Evolutionary conservation across 257 asterid genomes (phyloP).

Genomic region (Euphrasia confusa): DNA sequence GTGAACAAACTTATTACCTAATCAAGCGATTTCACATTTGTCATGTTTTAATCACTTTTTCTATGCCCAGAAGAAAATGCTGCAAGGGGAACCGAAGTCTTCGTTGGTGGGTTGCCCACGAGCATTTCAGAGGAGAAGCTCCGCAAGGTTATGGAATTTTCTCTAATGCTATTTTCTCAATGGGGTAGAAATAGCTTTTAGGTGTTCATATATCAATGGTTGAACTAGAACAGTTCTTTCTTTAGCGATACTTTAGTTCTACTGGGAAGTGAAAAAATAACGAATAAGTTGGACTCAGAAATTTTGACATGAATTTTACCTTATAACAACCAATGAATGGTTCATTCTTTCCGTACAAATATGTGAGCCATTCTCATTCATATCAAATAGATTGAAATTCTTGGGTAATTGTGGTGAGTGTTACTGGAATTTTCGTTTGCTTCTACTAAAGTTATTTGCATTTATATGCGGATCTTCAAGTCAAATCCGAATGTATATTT

Average conservation of each 20-base stretch:
- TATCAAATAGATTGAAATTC: background rate
- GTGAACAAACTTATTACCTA: background rate
- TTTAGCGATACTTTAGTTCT: background rate
- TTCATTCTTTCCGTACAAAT: no score
- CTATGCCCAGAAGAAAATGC: slow-evolving; percentile 28
- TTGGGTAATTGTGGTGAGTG: background rate
- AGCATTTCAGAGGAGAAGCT: slow-evolving; percentile 56
- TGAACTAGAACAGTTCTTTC: background rate
- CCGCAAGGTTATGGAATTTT: slow-evolving; percentile 46
- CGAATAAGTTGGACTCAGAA: background rate
- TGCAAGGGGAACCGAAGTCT: slow-evolving; percentile 63
- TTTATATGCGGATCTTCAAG: slow-evolving; percentile 6
- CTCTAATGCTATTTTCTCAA: background rate
- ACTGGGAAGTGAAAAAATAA: background rate
- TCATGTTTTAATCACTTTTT: slow-evolving; percentile 17
- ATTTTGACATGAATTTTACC: background rate
- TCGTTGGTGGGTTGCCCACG: slow-evolving; percentile 76
- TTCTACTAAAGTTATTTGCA: slow-evolving; percentile 15
- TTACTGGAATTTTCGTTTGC: slow-evolving; percentile 13
- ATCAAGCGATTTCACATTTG: background rate
- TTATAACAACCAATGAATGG: no score
- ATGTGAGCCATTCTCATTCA: slow-evolving; percentile 7
- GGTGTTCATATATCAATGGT: background rate
- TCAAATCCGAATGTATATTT: background rate
- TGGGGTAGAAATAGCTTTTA: background rate